Percentiles rank a stretch among this genome's conserved stretches.
Evolutionary conservation across 2,329 filamentous ascomycete species (phyloP).

Genomic region (Xylariaceae sp.): DNA sequence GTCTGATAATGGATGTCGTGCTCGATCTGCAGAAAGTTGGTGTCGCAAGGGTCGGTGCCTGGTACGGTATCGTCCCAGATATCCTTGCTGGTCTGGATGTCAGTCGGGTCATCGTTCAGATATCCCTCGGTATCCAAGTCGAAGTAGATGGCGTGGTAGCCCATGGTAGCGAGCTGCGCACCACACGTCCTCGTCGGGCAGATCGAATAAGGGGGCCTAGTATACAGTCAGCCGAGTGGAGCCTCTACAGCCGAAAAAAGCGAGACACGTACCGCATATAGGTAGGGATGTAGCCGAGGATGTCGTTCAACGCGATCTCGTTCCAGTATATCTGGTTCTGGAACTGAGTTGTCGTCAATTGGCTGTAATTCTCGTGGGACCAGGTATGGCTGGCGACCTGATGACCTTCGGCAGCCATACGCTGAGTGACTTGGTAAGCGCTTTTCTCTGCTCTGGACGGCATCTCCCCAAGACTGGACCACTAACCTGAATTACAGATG

Average conservation of each 20-base stretch:
- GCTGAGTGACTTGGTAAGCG: slow-evolving; percentile 15
- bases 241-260: neutral
- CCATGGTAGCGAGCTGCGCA: slow-evolving; percentile 24
- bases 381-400: slow-evolving; percentile 32
- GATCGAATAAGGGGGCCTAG: slow-evolving; percentile 30
- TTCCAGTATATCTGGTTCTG: slow-evolving; percentile 31
- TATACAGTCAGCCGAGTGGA: slow-evolving; percentile 9
- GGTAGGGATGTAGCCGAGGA: slow-evolving; percentile 31
- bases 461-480: neutral
- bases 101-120: slow-evolving; percentile 25
- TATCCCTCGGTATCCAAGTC: slow-evolving; percentile 32
- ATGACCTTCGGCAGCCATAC: slow-evolving; percentile 32
- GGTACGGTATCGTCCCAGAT: slow-evolving; percentile 34
- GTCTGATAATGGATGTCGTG: slow-evolving; percentile 45
- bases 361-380: slow-evolving; percentile 32
- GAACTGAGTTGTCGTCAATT: slow-evolving; percentile 25
- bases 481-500: slow-evolving; percentile 26
- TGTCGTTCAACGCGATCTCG: slow-evolving; percentile 31
- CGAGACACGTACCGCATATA: slow-evolving; percentile 27
- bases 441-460: neutral
- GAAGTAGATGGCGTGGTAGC: slow-evolving; percentile 30
- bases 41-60: slow-evolving; percentile 25
- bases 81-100: slow-evolving; percentile 34
- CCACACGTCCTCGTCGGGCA: slow-evolving; percentile 25
- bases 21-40: slow-evolving; percentile 33